Evolutionary conservation across 495 filamentous ascomycete genomes (phyloP), one percentile per base, ranked within the genome.

Genomic region (Terfezia claveryi): DNA sequence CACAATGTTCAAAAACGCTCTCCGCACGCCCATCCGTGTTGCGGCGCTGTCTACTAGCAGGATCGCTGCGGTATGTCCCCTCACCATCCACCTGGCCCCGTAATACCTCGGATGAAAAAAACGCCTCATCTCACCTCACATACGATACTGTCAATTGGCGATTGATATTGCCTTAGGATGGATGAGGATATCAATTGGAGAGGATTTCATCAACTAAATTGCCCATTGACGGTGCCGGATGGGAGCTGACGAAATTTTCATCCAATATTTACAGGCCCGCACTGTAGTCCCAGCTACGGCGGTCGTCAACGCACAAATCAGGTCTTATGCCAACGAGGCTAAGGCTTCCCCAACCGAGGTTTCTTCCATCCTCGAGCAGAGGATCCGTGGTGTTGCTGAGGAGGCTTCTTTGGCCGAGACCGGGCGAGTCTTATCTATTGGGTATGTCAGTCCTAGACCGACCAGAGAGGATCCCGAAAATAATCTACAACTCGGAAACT

Each of bases 311-410:
- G 73, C 77, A 65, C 83, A 92, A 71, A 73, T 80, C 70, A 84
- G 91, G 71, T 78, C 77, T 70, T 98, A 94, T 75, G 89, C 89
- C 67, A 76, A 78, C 71, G 87, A 93, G 71, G 85, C 86, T 57
- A 95, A 95, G 76, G 88, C 91, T 62, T 72, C 85, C 27, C 91
- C 91, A 62, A 96, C 91, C 62, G 91, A 98, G 76, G 91, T 98
- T 61, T 94, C 92, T 58, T 95, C 91, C 63, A 95, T 98, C 70
- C 83, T 98, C 66, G 91, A 96, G 76, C 88, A 95, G 79, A 77
- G 89, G 71, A 96, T 98, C 67, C 83, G 92, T 69, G 92, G 91
- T 77, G 85, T 94, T 63, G 78, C 88, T 70, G 92, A 96, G 74
- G 91, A 98, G 76, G 79, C 86, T 68, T 80, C 79, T 71, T 80